Evolutionary conservation across 164 flowering plant species (phyloP).

Genomic region (Liriodendron chinense): DNA sequence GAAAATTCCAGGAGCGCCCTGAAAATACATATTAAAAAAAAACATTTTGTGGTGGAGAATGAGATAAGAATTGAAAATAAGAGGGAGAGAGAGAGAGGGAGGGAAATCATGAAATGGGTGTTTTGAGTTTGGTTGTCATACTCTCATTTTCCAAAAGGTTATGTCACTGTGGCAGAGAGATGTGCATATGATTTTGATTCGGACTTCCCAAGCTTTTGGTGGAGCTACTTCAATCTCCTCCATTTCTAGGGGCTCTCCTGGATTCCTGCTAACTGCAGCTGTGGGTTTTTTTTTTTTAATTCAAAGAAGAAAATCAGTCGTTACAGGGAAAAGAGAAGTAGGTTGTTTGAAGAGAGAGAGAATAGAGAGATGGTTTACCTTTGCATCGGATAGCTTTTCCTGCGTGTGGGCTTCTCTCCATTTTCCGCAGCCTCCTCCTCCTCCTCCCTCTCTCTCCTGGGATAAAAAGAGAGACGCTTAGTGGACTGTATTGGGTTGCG

Average conservation of each 20-base stretch:
- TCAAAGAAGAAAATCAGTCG: background rate
- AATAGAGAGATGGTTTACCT: constrained; percentile 9
- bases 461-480: too few species aligned
- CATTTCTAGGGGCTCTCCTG: constrained; percentile 49
- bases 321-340: background rate
- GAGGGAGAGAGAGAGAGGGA: too few species aligned
- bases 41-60: background rate
- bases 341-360: too few species aligned
- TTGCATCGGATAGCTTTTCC: constrained; percentile 30
- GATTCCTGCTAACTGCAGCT: constrained; percentile 53
- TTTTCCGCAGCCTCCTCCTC: background rate
- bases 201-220: constrained; percentile 51
- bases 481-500: too few species aligned
- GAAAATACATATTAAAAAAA: background rate
- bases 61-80: background rate
- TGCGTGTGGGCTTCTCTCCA: background rate
- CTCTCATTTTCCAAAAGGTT: constrained; percentile 45
- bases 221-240: constrained; percentile 64
- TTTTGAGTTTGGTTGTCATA: background rate
- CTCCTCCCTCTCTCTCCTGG: too few species aligned
- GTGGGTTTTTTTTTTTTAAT: background rate
- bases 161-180: constrained; percentile 65
- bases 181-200: constrained; percentile 59
- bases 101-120: too few species aligned
- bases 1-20: constrained; percentile 32